Base-by-base conservation (phyloP, 306 rosid genomes). In the Ormosia emarginata region DNA sequence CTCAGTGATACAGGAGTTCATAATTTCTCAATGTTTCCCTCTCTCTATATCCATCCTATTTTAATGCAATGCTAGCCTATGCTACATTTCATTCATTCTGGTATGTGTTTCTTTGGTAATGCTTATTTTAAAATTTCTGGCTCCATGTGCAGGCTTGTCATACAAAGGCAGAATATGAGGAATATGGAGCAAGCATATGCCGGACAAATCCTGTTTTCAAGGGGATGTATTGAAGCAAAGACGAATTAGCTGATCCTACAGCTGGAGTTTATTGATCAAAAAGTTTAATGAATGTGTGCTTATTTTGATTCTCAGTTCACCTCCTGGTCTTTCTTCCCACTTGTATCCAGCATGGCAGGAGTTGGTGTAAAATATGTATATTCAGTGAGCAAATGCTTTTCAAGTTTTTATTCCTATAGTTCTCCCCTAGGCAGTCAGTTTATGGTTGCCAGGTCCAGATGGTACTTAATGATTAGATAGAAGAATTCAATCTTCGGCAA, bases 201-300 rank as follows among this genome's bases (percentile, higher is more conserved):
- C 91, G 99, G 53, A 91, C 98, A 56, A 96, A 96, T 88, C 99
- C 99, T 41, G 97, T 96, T 85, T 96, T 96, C 93, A 96, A 93
- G 91, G 99, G 99, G 49, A 96, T 96, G 99, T 96, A 93, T 71
- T 96, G 88, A 91, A 71, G 84, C 87, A 30, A 76, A 61, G 81
- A 83, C 47, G 14, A 79, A 80, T 85, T 64, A 74, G 83, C 53
- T 46, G 65, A 73, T 84, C 50, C 5, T 18, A 36, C 67, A 15
- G 59, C 70, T 3, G 78, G 87, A 75, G 67, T 43, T 63, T 83
- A 73, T 80, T 46, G 82, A 67, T 77, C 2, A 37, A 47, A 84
- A 18, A 9, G 44, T 67, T 66, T 41, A 76, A 75, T 52, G 82
- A 24, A 24, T 24, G 86, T 67, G 80, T 69, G 65, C 46, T 67